These are phyloP conservation scores for Lactarius sp. DNA, from an alignment of 768 basidiomycete species.

Conservation along the genomic window DNA sequence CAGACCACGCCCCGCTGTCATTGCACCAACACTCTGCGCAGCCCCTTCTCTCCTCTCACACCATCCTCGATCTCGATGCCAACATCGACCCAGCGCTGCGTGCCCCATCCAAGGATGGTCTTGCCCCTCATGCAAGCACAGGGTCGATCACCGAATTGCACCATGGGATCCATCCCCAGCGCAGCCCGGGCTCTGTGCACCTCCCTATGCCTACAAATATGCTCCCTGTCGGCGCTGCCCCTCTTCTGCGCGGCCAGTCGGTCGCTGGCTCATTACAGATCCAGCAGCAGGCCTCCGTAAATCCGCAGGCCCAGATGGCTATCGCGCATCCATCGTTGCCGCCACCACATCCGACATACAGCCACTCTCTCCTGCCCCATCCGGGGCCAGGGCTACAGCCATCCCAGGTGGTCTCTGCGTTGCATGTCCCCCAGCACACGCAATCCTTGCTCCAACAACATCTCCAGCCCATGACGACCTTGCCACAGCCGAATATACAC, in stretches of 20 bases:
- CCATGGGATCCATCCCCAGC: not conserved
- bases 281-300: not conserved
- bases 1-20: not conserved
- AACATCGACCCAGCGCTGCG: conserved; percentile 12
- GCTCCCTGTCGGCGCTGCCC: not conserved
- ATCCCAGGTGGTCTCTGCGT: not conserved
- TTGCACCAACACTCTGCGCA: not conserved
- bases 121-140: not conserved
- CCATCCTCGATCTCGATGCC: not conserved
- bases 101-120: not conserved
- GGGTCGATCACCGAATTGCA: not conserved
- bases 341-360: not conserved
- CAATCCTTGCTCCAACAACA: not conserved
- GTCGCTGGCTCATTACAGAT: not conserved
- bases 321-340: not conserved
- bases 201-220: not conserved
- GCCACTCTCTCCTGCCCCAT: not conserved
- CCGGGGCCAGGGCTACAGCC: not conserved
- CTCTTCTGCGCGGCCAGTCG: not conserved
- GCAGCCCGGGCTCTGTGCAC: not conserved
- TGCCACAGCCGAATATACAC: not conserved
- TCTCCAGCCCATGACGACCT: not conserved
- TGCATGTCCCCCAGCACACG: not conserved
- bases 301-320: not conserved
- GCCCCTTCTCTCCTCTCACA: not conserved